Percentiles rank a stretch among this genome's conserved stretches.
phyloP scores from a whole-genome alignment of 345 rosid species.

The Anastatica hierochuntica region DNA sequence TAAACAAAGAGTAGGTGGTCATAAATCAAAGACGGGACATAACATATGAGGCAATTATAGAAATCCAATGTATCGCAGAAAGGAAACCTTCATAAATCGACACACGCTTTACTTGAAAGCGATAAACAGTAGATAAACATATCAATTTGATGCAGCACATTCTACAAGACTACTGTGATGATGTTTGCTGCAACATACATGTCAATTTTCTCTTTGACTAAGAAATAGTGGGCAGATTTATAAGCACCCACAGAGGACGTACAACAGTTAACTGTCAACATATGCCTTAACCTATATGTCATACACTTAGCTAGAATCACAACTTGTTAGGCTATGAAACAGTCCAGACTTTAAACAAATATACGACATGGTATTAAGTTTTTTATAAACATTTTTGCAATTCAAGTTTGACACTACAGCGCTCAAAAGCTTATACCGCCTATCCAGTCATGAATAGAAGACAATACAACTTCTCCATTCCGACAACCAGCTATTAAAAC shows the following conservation, averaged over 20 bases:
- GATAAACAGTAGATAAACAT: no score
- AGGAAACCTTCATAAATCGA: no score
- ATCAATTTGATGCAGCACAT: no score
- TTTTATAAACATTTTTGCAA: no score
- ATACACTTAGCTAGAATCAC: not conserved
- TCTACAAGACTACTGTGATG: no score
- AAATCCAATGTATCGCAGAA: conserved; percentile 3
- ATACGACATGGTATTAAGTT: no score
- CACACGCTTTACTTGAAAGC: no score
- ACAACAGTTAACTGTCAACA: not conserved
- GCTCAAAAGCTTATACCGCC: not conserved
- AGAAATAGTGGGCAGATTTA: not conserved
- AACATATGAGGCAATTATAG: not conserved
- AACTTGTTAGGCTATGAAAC: not conserved
- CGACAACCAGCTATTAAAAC: no score
- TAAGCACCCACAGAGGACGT: not conserved
- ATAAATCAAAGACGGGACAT: not conserved
- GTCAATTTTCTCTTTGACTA: no score
- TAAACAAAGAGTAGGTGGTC: conserved; percentile 8
- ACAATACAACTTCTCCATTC: no score
- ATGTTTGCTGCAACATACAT: no score
- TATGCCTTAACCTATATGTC: not conserved
- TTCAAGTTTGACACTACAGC: no score
- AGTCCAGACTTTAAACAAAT: not conserved
- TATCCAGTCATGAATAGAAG: not conserved